These are phyloP conservation scores for Fraxinus platypoda DNA, from an alignment of 305 asterid genomes.

Conservation along the genomic window DNA sequence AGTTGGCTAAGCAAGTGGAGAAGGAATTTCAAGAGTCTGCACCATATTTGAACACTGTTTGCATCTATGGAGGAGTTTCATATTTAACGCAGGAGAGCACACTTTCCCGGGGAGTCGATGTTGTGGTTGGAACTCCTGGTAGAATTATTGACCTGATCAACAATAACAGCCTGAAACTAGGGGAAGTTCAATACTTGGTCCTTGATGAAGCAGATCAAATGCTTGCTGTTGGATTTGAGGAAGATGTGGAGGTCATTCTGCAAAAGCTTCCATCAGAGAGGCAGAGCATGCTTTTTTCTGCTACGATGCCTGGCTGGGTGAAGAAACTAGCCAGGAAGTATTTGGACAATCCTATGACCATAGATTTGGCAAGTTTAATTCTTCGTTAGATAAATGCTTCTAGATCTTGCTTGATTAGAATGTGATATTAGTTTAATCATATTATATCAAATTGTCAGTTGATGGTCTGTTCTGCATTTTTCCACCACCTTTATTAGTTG, in stretches of 20 bases:
- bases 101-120: constrained; percentile 82
- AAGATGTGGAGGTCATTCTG: constrained; percentile 80
- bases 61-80: constrained; percentile 94
- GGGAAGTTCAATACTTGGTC: constrained; percentile 85
- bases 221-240: constrained; percentile 99
- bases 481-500: background rate
- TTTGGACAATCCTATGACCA: constrained; percentile 78
- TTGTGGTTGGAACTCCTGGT: constrained; percentile 99
- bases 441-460: background rate
- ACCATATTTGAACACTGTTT: constrained; percentile 70
- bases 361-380: constrained; percentile 68
- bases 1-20: constrained; percentile 94
- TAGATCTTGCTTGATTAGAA: background rate
- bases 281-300: constrained; percentile 98
- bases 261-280: constrained; percentile 71
- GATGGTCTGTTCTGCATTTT: background rate
- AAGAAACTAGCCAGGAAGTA: constrained; percentile 76
- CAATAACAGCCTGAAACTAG: constrained; percentile 62
- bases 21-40: constrained; percentile 88
- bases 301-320: constrained; percentile 98
- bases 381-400: constrained; percentile 12
- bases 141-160: constrained; percentile 87
- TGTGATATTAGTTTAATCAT: background rate
- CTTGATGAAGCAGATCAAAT: constrained; percentile 99
- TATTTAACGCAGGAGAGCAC: constrained; percentile 65